phyloP scores from a whole-genome alignment of 768 basidiomycete genomes.

The Suillus ampliporus region DNA sequence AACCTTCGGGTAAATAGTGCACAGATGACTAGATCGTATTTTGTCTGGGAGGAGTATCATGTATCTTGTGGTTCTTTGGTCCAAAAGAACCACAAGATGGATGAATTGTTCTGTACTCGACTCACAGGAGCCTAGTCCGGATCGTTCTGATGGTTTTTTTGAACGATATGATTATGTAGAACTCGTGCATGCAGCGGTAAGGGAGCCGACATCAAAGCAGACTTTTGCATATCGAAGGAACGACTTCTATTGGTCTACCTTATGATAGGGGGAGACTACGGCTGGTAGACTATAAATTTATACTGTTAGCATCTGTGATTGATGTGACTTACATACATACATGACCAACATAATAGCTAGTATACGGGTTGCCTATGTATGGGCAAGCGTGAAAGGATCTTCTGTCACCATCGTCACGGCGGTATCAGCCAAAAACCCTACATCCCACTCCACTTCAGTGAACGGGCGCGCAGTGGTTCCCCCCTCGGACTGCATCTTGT shows the following conservation, averaged over 20 bases:
- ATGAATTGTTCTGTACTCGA: no score
- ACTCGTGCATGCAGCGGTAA: neutral
- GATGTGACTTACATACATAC: neutral
- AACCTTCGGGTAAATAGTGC: no score
- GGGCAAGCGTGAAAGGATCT: neutral
- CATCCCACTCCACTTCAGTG: conserved; percentile 7
- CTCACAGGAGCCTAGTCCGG: no score
- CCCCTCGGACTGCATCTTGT: neutral
- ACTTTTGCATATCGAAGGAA: neutral
- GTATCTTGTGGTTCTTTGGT: no score
- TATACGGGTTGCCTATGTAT: neutral
- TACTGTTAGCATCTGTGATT: no score
- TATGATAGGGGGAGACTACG: no score
- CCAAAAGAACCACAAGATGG: no score
- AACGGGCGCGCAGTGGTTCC: neutral
- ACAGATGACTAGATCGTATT: no score
- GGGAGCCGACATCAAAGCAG: neutral
- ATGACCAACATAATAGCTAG: neutral
- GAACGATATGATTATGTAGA: neutral
- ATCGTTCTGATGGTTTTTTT: neutral
- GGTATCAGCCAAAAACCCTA: conserved; percentile 1
- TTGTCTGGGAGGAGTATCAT: no score
- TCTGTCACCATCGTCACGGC: neutral
- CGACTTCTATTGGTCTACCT: no score
- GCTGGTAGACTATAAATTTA: no score